phyloP scores from a whole-genome alignment of 2,329 filamentous ascomycete genomes.

The Talaromyces sp. region DNA sequence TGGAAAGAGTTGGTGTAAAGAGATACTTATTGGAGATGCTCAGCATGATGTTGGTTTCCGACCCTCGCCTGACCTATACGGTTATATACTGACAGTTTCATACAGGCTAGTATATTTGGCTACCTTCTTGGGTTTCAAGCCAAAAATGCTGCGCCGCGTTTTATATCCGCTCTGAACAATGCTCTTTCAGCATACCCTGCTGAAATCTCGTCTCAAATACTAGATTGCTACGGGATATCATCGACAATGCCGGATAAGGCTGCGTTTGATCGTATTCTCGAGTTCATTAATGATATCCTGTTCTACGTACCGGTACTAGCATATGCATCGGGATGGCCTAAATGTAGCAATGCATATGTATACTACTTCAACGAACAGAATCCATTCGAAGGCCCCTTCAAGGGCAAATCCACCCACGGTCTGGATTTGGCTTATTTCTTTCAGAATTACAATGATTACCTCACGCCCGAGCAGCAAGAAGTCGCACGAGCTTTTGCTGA shows the following conservation, averaged over 20 bases:
- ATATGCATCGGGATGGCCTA: conserved; percentile 35
- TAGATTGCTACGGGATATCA: conserved; percentile 39
- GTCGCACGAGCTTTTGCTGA: conserved; percentile 32
- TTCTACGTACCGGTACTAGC: conserved; percentile 43
- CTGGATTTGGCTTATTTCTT: conserved; percentile 44
- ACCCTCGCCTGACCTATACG: too few relatives aligned
- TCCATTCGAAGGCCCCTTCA: conserved; percentile 42
- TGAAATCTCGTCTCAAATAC: conserved; percentile 21
- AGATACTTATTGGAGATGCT: conserved; percentile 47
- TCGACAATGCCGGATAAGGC: conserved; percentile 35
- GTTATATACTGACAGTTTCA: neutral
- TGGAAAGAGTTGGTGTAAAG: conserved; percentile 43
- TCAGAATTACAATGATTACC: conserved; percentile 42
- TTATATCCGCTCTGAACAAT: conserved; percentile 20
- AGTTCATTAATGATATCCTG: conserved; percentile 43
- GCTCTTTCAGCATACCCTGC: conserved; percentile 22
- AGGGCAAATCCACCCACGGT: conserved; percentile 41
- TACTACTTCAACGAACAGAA: conserved; percentile 48
- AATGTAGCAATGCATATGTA: conserved; percentile 29
- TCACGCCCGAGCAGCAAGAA: conserved; percentile 29
- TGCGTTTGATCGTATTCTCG: conserved; percentile 39
- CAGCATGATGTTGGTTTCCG: conserved; percentile 40
- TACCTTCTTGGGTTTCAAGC: conserved; percentile 25
- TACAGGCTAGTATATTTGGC: conserved; percentile 27
- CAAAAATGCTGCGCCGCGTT: conserved; percentile 21